Conservation (phyloP, 164 flowering plant genomes). For the Kalanchoe fedtschenkoi region DNA sequence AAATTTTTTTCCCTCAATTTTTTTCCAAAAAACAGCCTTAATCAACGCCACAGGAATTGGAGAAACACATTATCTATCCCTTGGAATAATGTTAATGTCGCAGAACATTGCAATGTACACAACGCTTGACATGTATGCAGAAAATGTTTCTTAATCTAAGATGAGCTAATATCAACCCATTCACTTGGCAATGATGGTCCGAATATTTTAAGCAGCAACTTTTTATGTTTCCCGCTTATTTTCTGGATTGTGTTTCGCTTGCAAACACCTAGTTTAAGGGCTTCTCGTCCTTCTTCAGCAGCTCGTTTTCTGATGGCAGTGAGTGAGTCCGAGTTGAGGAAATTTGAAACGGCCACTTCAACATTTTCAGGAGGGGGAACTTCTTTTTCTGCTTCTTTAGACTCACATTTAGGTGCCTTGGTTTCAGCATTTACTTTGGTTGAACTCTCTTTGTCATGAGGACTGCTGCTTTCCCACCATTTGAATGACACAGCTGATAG, state of each 20-base stretch:
- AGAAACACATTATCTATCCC: neutral
- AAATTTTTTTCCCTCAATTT: no score
- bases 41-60: no score
- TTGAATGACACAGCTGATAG: neutral
- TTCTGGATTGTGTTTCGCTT: neutral
- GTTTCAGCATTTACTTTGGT: neutral
- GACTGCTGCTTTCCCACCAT: constrained; percentile 1
- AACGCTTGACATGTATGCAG: neutral
- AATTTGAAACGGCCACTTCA: neutral
- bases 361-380: neutral
- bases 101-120: neutral
- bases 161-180: neutral
- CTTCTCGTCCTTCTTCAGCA: neutral
- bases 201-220: neutral
- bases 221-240: neutral
- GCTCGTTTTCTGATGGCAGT: constrained; percentile 2
- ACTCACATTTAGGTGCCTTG: neutral
- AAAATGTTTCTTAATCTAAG: neutral
- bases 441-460: neutral
- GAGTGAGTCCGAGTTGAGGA: neutral
- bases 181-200: neutral
- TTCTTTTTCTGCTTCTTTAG: neutral
- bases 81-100: neutral
- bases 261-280: neutral
- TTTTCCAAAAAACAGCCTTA: no score